phyloP scores from a whole-genome alignment of 495 filamentous ascomycete genomes.

The Trypethelium eluteriae region DNA sequence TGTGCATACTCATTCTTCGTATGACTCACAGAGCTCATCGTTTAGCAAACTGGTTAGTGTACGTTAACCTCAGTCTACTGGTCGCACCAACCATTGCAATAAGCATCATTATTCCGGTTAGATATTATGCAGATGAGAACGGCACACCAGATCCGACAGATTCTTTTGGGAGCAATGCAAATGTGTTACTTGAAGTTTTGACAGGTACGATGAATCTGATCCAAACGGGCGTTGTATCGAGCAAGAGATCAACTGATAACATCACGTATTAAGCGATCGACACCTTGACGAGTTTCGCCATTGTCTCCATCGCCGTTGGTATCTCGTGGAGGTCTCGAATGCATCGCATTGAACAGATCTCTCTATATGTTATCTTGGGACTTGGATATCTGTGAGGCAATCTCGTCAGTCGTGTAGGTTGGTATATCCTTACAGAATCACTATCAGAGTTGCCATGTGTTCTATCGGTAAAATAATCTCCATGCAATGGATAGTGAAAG shows the following conservation, averaged over 20 bases:
- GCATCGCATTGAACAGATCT: neutral
- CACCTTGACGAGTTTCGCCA: neutral
- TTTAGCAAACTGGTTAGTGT: neutral
- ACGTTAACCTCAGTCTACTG: neutral
- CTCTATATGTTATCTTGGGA: neutral
- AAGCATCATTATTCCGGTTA: neutral
- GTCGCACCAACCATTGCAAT: neutral
- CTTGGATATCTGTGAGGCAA: constrained; percentile 1
- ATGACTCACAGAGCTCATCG: neutral
- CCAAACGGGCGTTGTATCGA: neutral
- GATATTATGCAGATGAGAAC: no score
- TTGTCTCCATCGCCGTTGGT: neutral
- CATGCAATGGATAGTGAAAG: constrained; percentile 4
- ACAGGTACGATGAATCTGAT: neutral
- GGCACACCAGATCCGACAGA: no score
- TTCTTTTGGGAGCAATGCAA: neutral
- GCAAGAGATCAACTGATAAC: neutral
- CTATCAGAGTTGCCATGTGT: neutral
- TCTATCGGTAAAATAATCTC: constrained; percentile 9
- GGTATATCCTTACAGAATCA: neutral
- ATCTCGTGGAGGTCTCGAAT: neutral
- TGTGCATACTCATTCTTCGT: neutral
- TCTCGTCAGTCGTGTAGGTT: neutral
- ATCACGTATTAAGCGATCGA: neutral
- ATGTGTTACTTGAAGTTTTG: neutral